Conservation (phyloP, 495 filamentous ascomycete species). For the Annulohypoxylon stygium region DNA sequence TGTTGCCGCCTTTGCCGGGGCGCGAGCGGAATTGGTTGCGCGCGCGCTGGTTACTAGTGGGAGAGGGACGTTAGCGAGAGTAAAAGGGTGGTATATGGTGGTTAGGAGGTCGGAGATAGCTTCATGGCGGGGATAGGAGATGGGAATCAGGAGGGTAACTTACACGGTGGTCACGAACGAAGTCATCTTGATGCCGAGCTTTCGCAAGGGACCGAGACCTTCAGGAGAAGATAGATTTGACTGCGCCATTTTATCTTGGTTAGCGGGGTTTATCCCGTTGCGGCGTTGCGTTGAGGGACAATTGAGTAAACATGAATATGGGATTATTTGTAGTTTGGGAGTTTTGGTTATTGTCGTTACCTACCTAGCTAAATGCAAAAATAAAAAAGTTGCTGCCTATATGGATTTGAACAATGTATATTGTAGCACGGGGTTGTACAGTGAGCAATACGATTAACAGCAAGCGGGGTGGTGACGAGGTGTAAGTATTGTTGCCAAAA, state of each 20-base stretch:
- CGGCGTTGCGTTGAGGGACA: not conserved
- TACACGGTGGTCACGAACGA: conserved; percentile 68
- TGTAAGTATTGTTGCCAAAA: conserved; percentile 6
- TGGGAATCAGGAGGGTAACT: conserved; percentile 30
- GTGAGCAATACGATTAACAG: not conserved
- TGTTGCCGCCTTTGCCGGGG: conserved; percentile 86
- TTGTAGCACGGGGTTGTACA: conserved; percentile 7
- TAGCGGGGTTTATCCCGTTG: conserved; percentile 30
- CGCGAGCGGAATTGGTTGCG: conserved; percentile 93
- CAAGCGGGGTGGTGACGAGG: not conserved
- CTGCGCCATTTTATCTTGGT: conserved; percentile 44
- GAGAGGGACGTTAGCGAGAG: conserved; percentile 17
- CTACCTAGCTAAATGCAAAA: not conserved
- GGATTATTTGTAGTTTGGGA: not conserved
- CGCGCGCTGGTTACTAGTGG: conserved; percentile 86
- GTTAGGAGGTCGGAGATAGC: not conserved
- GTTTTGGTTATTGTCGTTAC: not conserved
- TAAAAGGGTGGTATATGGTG: not conserved
- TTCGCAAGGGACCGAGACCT: conserved; percentile 31
- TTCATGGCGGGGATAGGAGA: conserved; percentile 9
- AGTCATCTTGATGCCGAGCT: conserved; percentile 56
- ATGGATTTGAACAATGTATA: not conserved
- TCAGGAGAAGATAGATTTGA: conserved; percentile 7
- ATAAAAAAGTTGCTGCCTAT: not conserved
- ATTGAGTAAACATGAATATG: conserved; percentile 1